These are phyloP conservation scores for Penicillium ochrochloron DNA, from an alignment of 495 filamentous ascomycete species.

Conservation along the genomic window DNA sequence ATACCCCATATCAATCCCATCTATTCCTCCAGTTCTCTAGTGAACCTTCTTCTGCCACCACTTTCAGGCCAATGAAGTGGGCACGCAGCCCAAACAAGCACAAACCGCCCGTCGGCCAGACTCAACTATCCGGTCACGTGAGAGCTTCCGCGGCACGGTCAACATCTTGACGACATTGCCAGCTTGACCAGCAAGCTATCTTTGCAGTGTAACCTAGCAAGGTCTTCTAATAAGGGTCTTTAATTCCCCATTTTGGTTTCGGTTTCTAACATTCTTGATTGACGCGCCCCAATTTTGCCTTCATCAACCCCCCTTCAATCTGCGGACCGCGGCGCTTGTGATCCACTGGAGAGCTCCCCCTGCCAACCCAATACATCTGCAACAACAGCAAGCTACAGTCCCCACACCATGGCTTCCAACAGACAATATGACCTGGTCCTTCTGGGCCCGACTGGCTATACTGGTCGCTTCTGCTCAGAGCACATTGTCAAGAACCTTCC, in stretches of 20 bases:
- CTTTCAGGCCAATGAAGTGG: not conserved
- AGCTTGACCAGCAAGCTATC: not conserved
- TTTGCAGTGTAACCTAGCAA: constrained; percentile 8
- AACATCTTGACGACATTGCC: constrained; percentile 6
- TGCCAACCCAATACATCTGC: constrained; percentile 17
- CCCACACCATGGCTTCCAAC: constrained; percentile 39
- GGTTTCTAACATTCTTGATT: not conserved
- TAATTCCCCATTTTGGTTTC: not conserved
- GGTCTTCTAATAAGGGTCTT: not conserved
- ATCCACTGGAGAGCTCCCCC: constrained; percentile 15
- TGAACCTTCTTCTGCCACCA: not conserved
- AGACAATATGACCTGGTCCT: constrained; percentile 83
- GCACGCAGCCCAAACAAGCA: constrained; percentile 9
- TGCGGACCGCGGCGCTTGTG: constrained; percentile 21
- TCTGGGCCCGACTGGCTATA: constrained; percentile 87
- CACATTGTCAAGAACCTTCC: constrained; percentile 75
- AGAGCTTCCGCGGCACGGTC: not conserved
- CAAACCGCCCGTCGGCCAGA: constrained; percentile 21
- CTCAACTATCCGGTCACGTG: constrained; percentile 29
- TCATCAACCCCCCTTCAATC: constrained; percentile 4
- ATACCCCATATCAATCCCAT: not conserved
- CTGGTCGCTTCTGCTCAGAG: constrained; percentile 77
- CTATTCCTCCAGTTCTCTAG: not conserved
- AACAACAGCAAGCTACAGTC: not conserved
- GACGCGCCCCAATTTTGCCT: not conserved